A percentile compares a stretch with the other conserved stretches of the same genome.
Conservation (phyloP, 768 basidiomycete species). For the Amanita molliuscula region DNA sequence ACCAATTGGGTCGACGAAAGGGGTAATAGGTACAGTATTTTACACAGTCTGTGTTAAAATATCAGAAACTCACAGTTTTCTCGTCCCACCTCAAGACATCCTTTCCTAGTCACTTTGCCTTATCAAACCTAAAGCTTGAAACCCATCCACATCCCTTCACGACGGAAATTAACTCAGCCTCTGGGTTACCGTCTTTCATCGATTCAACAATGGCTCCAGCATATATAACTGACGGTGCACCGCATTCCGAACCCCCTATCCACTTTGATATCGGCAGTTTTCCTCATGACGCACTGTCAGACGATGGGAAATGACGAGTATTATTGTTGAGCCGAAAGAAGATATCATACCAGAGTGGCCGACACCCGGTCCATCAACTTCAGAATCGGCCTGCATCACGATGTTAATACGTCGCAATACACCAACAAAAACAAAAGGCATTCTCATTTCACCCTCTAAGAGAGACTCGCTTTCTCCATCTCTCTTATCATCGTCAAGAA, state of each 20-base stretch:
- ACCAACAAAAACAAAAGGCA: constrained; percentile 1
- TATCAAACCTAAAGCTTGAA: neutral
- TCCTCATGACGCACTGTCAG: neutral
- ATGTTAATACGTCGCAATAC: neutral
- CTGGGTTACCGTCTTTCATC: neutral
- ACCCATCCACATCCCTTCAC: neutral
- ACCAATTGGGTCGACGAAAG: neutral
- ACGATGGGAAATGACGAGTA: neutral
- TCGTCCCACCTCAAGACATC: neutral
- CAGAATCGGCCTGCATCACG: neutral
- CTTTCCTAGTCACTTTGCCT: neutral
- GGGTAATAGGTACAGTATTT: neutral
- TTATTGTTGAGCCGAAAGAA: constrained; percentile 2
- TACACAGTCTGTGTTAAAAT: neutral
- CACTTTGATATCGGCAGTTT: neutral
- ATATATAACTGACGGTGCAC: neutral
- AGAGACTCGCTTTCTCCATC: neutral
- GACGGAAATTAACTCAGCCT: neutral
- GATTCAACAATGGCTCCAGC: neutral
- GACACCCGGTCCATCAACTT: neutral
- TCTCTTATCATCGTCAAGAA: neutral
- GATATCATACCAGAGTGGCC: neutral
- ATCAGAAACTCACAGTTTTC: neutral
- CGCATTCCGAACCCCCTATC: neutral
- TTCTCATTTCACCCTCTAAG: constrained; percentile 1